Conservation (phyloP, 2,329 filamentous ascomycete genomes). For the Chaetomiaceae sp. region DNA sequence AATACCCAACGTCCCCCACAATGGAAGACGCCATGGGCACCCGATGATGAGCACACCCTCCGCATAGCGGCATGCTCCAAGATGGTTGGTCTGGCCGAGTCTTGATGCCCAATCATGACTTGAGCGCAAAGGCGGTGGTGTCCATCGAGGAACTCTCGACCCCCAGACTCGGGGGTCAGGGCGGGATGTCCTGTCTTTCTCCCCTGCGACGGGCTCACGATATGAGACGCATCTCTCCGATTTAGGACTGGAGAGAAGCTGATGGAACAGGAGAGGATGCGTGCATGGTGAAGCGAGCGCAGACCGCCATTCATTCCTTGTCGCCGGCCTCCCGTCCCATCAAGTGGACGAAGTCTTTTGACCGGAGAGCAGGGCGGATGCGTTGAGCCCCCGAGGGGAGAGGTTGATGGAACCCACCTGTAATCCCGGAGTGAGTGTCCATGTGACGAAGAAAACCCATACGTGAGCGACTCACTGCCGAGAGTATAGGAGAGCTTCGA, state of each 20-base stretch:
- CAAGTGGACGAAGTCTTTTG: background rate
- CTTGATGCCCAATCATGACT: constrained; percentile 19
- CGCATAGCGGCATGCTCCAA: constrained; percentile 8
- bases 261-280: background rate
- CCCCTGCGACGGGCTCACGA: constrained; percentile 13
- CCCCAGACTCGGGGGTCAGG: background rate
- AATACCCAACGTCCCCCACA: constrained; percentile 27
- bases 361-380: too few relatives aligned
- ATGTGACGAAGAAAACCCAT: too few relatives aligned
- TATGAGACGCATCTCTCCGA: constrained; percentile 10
- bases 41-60: constrained; percentile 24
- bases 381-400: too few relatives aligned
- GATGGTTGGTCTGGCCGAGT: constrained; percentile 11
- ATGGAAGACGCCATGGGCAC: constrained; percentile 20
- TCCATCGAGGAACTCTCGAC: constrained; percentile 7
- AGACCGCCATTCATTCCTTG: background rate
- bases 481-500: too few relatives aligned
- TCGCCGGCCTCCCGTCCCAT: background rate
- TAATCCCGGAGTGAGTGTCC: too few relatives aligned
- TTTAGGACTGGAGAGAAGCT: constrained; percentile 11
- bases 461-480: too few relatives aligned
- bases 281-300: constrained; percentile 1
- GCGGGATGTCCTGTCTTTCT: constrained; percentile 20
- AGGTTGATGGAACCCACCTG: too few relatives aligned
- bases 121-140: constrained; percentile 22